These are phyloP conservation scores for Aphanoascus verrucosus DNA, from an alignment of 2,329 filamentous ascomycete genomes.

Conservation along the genomic window DNA sequence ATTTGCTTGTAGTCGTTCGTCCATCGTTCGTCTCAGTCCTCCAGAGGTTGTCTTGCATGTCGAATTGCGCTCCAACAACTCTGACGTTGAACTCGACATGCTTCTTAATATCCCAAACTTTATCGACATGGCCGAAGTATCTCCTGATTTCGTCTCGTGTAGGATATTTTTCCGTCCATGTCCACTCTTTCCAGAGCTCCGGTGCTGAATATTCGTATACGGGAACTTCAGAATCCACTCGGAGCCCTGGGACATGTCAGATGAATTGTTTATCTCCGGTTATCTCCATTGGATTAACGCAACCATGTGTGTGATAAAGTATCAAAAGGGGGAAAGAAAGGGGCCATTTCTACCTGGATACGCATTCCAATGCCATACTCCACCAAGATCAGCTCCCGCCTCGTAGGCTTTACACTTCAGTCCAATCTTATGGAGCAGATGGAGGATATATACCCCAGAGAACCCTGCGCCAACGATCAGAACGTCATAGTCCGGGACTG, in stretches of 20 bases:
- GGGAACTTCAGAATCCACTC: conserved; percentile 45
- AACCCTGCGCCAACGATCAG: conserved; percentile 25
- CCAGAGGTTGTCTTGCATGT: conserved; percentile 34
- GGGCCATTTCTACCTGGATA: conserved; percentile 38
- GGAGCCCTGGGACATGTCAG: conserved; percentile 30
- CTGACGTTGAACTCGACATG: conserved; percentile 38
- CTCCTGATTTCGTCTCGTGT: conserved; percentile 29
- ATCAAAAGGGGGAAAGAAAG: not conserved
- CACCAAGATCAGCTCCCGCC: conserved; percentile 42
- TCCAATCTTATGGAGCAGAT: conserved; percentile 43
- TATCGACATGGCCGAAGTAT: conserved; percentile 42
- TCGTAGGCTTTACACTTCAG: conserved; percentile 43
- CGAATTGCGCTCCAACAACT: conserved; percentile 35
- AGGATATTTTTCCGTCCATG: conserved; percentile 31
- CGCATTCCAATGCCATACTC: conserved; percentile 48
- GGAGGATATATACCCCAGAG: conserved; percentile 42
- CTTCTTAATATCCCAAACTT: conserved; percentile 35
- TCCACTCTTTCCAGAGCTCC: conserved; percentile 38
- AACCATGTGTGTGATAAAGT: not conserved
- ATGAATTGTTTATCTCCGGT: not conserved
- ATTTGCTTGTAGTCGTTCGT: conserved; percentile 31
- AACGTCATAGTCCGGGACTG: conserved; percentile 18
- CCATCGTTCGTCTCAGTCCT: conserved; percentile 36
- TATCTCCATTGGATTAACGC: not conserved
- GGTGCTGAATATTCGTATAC: conserved; percentile 46